Evolutionary conservation across 2,329 filamentous ascomycete genomes (phyloP).

Genomic region (Paecilomyces niveus): DNA sequence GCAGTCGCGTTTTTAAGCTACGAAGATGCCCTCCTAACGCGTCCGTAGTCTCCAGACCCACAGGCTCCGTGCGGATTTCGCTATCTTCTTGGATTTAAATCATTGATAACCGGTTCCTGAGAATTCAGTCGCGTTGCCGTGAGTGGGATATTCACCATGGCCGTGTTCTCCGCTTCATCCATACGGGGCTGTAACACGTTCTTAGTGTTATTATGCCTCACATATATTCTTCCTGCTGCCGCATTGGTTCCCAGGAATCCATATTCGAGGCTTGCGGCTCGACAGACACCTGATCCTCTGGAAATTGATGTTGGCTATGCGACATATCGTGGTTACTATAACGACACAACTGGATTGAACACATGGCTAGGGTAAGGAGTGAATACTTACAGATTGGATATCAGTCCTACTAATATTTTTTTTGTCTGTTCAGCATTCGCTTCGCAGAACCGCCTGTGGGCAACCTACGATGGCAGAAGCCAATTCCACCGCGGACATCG

Average conservation of each 20-base stretch:
- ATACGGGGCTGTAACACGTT: not conserved
- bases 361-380: slow-evolving; percentile 37
- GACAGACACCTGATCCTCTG: slow-evolving; percentile 4
- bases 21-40: not conserved
- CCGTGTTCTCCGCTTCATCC: not conserved
- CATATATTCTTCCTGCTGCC: not conserved
- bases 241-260: not conserved
- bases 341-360: slow-evolving; percentile 34
- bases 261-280: not conserved
- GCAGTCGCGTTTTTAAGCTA: not conserved
- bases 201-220: not conserved
- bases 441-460: slow-evolving; percentile 26
- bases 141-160: not conserved
- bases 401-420: not conserved
- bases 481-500: slow-evolving; percentile 13
- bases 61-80: not conserved
- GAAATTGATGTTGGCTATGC: slow-evolving; percentile 41
- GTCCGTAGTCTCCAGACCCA: not conserved
- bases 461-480: slow-evolving; percentile 22
- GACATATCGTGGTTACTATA: slow-evolving; percentile 37
- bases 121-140: not conserved
- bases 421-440: slow-evolving; percentile 21
- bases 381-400: not conserved
- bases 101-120: not conserved
- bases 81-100: not conserved